A percentile compares a stretch with the other conserved stretches of the same genome.
Evolutionary conservation across 2,329 filamentous ascomycete genomes (phyloP).

Genomic region (Nothophoma quercina): DNA sequence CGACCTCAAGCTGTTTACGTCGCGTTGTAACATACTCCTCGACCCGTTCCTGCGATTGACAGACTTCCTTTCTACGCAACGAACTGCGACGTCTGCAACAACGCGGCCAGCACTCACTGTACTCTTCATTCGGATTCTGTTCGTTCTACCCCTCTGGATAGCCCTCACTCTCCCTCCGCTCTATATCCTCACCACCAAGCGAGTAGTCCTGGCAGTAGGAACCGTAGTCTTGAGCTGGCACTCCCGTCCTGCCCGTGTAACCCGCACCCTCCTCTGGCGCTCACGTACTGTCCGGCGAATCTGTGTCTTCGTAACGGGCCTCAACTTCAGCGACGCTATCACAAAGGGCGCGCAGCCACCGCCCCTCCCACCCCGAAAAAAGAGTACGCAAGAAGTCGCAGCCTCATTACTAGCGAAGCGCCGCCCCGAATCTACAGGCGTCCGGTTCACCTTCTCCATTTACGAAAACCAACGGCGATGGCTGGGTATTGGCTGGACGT

Average conservation of each 20-base stretch:
- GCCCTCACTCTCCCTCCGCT: slow-evolving; percentile 81
- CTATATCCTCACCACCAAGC: slow-evolving; percentile 83
- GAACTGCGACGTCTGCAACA: slow-evolving; percentile 88
- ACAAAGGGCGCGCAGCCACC: slow-evolving; percentile 43
- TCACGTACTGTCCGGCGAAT: slow-evolving; percentile 76
- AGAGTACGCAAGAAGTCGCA: slow-evolving; percentile 57
- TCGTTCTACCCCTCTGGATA: slow-evolving; percentile 90
- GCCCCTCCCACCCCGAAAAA: slow-evolving; percentile 52
- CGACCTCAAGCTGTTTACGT: slow-evolving; percentile 87
- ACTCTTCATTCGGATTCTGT: slow-evolving; percentile 85
- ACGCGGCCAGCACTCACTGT: slow-evolving; percentile 88
- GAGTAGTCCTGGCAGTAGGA: slow-evolving; percentile 84
- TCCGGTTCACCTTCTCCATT: slow-evolving; percentile 94
- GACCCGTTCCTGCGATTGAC: slow-evolving; percentile 89
- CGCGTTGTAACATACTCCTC: slow-evolving; percentile 87
- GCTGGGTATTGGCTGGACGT: slow-evolving; percentile 95
- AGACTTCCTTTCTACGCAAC: slow-evolving; percentile 90
- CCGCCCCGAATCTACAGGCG: slow-evolving; percentile 69
- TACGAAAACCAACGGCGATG: slow-evolving; percentile 97
- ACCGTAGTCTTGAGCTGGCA: slow-evolving; percentile 92
- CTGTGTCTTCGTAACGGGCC: slow-evolving; percentile 77
- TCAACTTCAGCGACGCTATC: slow-evolving; percentile 69
- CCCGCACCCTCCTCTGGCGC: slow-evolving; percentile 88
- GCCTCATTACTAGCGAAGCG: slow-evolving; percentile 53
- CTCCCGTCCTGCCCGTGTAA: slow-evolving; percentile 82